Conservation (phyloP, 1,284 basidiomycete species). For the Malassezia caprae region DNA sequence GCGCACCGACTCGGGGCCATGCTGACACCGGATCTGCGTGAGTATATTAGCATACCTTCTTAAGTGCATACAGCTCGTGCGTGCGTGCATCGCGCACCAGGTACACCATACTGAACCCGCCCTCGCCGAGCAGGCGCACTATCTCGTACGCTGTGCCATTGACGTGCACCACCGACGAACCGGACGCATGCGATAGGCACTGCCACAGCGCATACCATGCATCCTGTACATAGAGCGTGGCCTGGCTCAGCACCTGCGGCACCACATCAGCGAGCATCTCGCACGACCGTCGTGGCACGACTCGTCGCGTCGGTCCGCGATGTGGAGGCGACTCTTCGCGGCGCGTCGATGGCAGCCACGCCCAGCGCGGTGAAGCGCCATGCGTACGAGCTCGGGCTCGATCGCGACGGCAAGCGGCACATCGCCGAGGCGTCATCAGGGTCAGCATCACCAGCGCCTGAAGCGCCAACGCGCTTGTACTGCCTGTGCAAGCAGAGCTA, state of each 20-base stretch:
- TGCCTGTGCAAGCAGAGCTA: constrained; percentile 7
- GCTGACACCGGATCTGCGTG: constrained; percentile 40
- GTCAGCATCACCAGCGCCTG: neutral
- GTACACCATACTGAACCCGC: constrained; percentile 37
- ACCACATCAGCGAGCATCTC: neutral
- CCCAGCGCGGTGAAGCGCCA: neutral
- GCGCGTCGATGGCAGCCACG: neutral
- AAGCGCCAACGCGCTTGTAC: neutral
- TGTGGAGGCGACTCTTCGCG: neutral
- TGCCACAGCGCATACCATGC: constrained; percentile 30
- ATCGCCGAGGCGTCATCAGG: neutral
- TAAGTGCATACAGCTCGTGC: constrained; percentile 42
- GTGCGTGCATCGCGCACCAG: constrained; percentile 38
- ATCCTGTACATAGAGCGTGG: constrained; percentile 21
- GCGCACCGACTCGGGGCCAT: constrained; percentile 40
- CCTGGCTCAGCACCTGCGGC: constrained; percentile 1
- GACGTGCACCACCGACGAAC: constrained; percentile 28
- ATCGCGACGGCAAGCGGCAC: constrained; percentile 3
- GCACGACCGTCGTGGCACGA: neutral
- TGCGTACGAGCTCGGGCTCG: neutral
- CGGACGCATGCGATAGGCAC: constrained; percentile 29
- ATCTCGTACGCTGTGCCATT: constrained; percentile 41
- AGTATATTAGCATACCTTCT: constrained; percentile 24
- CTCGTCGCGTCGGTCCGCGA: neutral
- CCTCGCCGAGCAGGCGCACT: constrained; percentile 38